These are phyloP conservation scores for Dactylellina parvicollis DNA, from an alignment of 2,329 filamentous ascomycete genomes.

Conservation along the genomic window DNA sequence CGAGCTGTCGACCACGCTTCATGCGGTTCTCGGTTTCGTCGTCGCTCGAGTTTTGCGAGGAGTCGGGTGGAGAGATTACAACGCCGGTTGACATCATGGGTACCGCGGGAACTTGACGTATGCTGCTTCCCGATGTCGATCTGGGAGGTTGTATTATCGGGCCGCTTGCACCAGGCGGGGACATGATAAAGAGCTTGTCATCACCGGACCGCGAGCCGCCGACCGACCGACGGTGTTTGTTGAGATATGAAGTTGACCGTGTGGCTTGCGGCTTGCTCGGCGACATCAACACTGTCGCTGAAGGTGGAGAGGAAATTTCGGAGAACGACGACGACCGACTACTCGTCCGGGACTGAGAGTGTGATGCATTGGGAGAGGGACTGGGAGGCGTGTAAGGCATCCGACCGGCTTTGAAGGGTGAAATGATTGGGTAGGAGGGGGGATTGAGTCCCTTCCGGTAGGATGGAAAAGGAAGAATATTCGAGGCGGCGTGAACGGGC, in stretches of 20 bases:
- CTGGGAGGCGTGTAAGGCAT: conserved; percentile 89
- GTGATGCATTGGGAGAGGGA: conserved; percentile 59
- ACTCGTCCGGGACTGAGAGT: conserved; percentile 54
- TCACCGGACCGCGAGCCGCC: conserved; percentile 32
- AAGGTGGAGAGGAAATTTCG: conserved; percentile 55
- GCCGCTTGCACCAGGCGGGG: conserved; percentile 54
- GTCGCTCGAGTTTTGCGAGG: conserved; percentile 80
- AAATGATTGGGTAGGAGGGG: neutral
- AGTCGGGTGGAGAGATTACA: conserved; percentile 91
- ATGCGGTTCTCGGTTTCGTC: conserved; percentile 70
- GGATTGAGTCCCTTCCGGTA: conserved; percentile 25
- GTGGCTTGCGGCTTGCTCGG: conserved; percentile 63
- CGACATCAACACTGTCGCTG: conserved; percentile 54
- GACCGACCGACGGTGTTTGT: conserved; percentile 70
- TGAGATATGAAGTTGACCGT: conserved; percentile 73
- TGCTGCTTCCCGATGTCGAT: conserved; percentile 64
- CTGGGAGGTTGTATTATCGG: conserved; percentile 62
- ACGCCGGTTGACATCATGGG: conserved; percentile 79
- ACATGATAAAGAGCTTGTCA: conserved; percentile 59
- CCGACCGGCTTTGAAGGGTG: conserved; percentile 38
- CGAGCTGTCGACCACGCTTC: conserved; percentile 61
- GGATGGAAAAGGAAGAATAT: neutral
- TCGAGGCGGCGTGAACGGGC: neutral
- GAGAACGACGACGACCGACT: conserved; percentile 63
- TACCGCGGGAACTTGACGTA: conserved; percentile 56